Conservation (phyloP, 148 eudicot genomes). For the Selenicereus undatus region DNA sequence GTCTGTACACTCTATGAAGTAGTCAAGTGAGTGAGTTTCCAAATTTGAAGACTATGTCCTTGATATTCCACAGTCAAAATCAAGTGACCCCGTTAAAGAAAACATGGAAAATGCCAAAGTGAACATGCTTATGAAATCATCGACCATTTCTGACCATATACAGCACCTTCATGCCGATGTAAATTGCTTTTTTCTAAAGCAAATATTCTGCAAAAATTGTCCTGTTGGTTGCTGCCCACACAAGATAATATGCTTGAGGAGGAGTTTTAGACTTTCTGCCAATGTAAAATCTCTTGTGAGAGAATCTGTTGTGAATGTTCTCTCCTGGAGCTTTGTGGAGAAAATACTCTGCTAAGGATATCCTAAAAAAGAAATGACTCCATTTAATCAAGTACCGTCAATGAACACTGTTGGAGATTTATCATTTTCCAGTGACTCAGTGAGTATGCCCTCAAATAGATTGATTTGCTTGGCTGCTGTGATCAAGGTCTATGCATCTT, state of each 20-base stretch:
- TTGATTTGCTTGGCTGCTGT: not conserved
- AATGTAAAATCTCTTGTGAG: not conserved
- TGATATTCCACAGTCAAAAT: too few species aligned
- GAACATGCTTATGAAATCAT: too few species aligned
- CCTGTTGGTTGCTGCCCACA: not conserved
- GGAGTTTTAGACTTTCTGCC: not conserved
- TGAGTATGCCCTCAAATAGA: not conserved
- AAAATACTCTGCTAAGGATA: not conserved
- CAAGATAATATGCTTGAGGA: not conserved
- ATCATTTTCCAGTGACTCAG: not conserved
- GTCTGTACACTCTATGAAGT: too few species aligned
- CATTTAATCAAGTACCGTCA: not conserved
- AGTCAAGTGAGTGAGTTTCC: too few species aligned
- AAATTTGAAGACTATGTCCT: too few species aligned
- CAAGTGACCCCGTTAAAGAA: too few species aligned
- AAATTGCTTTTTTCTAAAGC: not conserved
- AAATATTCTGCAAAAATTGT: not conserved
- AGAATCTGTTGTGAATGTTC: not conserved
- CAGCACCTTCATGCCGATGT: too few species aligned
- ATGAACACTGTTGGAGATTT: not conserved
- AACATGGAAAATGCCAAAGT: too few species aligned
- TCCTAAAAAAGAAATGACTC: not conserved
- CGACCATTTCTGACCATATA: too few species aligned
- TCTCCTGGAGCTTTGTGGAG: not conserved
- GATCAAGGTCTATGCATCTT: constrained; percentile 1